Evolutionary conservation across 495 filamentous ascomycete genomes (phyloP).

Genomic region (Tuber indicum): DNA sequence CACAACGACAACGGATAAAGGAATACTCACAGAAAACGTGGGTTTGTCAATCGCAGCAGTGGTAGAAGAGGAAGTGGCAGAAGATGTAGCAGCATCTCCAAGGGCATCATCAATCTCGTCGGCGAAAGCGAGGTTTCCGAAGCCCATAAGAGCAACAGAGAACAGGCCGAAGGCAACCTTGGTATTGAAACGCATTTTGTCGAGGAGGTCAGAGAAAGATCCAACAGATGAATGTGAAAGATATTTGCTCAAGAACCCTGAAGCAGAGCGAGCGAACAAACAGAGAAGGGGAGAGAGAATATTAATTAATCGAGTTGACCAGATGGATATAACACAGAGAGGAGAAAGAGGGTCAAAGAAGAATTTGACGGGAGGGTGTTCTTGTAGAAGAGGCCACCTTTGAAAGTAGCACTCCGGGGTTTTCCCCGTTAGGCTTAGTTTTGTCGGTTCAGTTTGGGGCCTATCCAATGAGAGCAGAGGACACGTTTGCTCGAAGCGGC

Average conservation of each 20-base stretch:
- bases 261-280: constrained; percentile 5
- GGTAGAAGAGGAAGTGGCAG: constrained; percentile 50
- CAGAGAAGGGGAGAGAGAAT: constrained; percentile 9
- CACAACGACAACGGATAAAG: background rate
- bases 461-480: constrained; percentile 25
- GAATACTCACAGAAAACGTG: constrained; percentile 73
- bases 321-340: constrained; percentile 9
- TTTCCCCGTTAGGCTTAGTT: constrained; percentile 24
- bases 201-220: constrained; percentile 15
- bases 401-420: constrained; percentile 23
- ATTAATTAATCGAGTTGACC: constrained; percentile 10
- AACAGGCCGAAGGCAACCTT: constrained; percentile 58
- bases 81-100: constrained; percentile 43
- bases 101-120: constrained; percentile 60
- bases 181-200: constrained; percentile 69
- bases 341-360: constrained; percentile 12
- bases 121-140: constrained; percentile 53
- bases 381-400: constrained; percentile 41
- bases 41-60: constrained; percentile 61
- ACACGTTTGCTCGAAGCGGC: constrained; percentile 27
- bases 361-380: constrained; percentile 24
- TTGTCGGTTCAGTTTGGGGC: constrained; percentile 12
- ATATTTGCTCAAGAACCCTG: constrained; percentile 7
- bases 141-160: constrained; percentile 64
- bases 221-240: constrained; percentile 19